phyloP scores from a whole-genome alignment of 1,284 basidiomycete genomes.

The Trichosporon ovoides region DNA sequence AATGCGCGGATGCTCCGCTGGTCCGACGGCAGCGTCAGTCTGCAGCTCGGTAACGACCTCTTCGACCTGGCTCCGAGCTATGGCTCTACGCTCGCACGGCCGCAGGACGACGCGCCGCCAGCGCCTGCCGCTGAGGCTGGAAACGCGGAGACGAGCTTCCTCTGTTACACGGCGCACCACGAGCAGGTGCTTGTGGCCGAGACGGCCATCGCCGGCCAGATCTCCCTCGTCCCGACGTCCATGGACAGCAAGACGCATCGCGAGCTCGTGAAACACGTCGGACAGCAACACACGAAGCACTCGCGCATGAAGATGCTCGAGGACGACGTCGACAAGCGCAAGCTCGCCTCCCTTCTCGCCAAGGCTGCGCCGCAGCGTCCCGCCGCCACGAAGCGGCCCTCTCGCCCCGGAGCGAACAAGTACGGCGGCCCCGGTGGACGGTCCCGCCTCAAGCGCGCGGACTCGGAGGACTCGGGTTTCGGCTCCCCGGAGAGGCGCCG shows the following conservation, averaged over 20 bases:
- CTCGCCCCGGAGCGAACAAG: constrained; percentile 7
- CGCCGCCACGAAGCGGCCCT: constrained; percentile 1
- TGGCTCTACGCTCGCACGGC: constrained; percentile 29
- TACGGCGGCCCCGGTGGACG: constrained; percentile 9
- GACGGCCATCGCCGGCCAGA: constrained; percentile 37
- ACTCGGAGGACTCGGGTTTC: constrained; percentile 11
- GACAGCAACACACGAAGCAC: constrained; percentile 43
- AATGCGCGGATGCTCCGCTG: constrained; percentile 47
- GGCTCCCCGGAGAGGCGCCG: constrained; percentile 9
- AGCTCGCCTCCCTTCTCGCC: constrained; percentile 27
- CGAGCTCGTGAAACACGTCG: constrained; percentile 43
- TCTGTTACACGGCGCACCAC: constrained; percentile 25
- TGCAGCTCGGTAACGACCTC: constrained; percentile 46
- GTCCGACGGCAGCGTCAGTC: constrained; percentile 45
- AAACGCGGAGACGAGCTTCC: constrained; percentile 29
- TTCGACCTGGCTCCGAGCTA: constrained; percentile 45
- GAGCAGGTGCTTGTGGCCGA: constrained; percentile 41
- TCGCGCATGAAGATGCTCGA: constrained; percentile 42
- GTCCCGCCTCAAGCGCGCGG: constrained; percentile 15
- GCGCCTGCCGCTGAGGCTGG: neutral
- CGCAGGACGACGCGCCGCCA: constrained; percentile 9
- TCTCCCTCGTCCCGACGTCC: constrained; percentile 37
- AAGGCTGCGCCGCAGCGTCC: constrained; percentile 25
- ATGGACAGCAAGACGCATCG: constrained; percentile 43
- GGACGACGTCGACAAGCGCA: constrained; percentile 30